Conservation (phyloP, 768 basidiomycete species). For the Udeniomyces megalosporus region DNA sequence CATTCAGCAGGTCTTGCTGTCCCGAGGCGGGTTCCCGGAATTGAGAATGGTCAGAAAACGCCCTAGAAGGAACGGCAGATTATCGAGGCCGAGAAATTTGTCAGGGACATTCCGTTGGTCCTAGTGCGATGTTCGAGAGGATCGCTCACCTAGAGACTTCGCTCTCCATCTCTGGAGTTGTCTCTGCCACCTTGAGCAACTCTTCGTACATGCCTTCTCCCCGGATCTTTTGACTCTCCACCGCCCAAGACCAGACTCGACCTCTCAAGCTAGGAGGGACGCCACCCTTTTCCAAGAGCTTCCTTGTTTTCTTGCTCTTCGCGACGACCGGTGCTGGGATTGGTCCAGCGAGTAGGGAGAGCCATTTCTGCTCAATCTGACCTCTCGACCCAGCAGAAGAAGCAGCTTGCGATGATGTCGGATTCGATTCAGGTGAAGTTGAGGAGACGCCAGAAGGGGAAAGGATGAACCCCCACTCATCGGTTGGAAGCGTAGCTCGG, state of each 20-base stretch:
- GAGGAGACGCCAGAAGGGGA: no score
- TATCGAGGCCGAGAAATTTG: neutral
- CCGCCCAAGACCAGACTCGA: slow-evolving; percentile 6
- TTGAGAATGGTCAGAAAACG: slow-evolving; percentile 8
- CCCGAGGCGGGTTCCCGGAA: slow-evolving; percentile 11
- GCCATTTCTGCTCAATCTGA: slow-evolving; percentile 15
- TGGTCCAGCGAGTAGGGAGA: neutral
- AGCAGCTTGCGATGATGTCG: no score
- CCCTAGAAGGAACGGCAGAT: neutral
- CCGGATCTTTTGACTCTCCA: neutral
- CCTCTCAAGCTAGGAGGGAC: slow-evolving; percentile 3
- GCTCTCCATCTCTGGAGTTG: neutral
- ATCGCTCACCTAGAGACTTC: slow-evolving; percentile 1
- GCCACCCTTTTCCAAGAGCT: slow-evolving; percentile 1
- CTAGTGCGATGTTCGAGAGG: no score
- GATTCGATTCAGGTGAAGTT: no score
- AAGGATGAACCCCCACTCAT: slow-evolving; percentile 5
- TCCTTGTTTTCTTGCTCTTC: slow-evolving; percentile 15
- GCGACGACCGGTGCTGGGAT: neutral
- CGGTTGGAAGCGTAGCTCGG: neutral
- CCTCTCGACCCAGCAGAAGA: neutral
- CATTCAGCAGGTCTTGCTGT: slow-evolving; percentile 3
- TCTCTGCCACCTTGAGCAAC: neutral
- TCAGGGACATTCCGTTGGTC: no score
- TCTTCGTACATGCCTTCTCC: neutral